Percentiles rank a stretch among this genome's conserved stretches.
Evolutionary conservation across 306 rosid genomes (phyloP).

Genomic region (Heteromeles arbutifolia): DNA sequence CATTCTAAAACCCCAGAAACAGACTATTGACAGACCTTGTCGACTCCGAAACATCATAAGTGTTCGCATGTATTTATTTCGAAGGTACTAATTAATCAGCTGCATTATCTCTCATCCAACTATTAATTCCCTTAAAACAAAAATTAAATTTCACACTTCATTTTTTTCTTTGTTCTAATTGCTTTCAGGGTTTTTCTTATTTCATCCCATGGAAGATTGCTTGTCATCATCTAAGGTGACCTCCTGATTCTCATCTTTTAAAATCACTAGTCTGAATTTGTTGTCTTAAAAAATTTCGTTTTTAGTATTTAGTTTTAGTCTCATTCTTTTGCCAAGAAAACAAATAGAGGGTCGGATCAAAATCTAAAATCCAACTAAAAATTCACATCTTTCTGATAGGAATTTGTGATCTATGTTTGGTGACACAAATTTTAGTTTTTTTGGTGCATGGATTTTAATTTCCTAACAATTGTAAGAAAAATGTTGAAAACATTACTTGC

Average conservation of each 20-base stretch:
- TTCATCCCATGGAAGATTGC: slow-evolving; percentile 4
- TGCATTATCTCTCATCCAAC: background rate
- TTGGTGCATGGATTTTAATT: background rate
- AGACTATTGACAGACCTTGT: background rate
- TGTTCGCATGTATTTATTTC: background rate
- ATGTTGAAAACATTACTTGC: background rate
- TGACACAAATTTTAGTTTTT: background rate
- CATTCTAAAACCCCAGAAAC: background rate
- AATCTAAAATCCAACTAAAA: background rate
- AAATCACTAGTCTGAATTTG: background rate
- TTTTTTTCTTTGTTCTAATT: background rate
- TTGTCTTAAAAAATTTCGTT: background rate
- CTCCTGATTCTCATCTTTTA: background rate
- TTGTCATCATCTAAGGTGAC: slow-evolving; percentile 15
- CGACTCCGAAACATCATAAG: slow-evolving; percentile 1
- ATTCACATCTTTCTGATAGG: background rate
- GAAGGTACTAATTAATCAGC: background rate
- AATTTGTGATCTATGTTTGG: background rate
- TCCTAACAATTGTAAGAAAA: background rate
- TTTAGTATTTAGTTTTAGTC: background rate
- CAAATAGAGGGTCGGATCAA: background rate
- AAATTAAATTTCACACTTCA: background rate
- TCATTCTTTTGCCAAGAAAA: background rate
- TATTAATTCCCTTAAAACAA: background rate
- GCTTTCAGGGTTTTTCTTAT: background rate